Evolutionary conservation across 2,329 filamentous ascomycete genomes (phyloP).

Genomic region (Aureobasidium uvarum): DNA sequence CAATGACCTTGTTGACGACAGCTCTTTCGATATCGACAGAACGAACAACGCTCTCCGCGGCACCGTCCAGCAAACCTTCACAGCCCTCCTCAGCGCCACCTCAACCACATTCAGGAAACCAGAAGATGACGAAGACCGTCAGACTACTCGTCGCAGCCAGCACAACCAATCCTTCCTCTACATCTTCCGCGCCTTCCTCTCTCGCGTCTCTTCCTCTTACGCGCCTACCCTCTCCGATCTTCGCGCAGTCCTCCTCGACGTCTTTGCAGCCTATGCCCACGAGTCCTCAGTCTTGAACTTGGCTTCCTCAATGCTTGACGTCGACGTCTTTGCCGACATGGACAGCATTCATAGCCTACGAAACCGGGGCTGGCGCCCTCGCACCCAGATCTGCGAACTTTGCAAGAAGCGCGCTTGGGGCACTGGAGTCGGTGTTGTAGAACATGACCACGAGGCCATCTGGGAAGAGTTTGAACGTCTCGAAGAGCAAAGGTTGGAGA

Average conservation of each 20-base stretch:
- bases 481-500: conserved; percentile 38
- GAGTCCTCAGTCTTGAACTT: conserved; percentile 85
- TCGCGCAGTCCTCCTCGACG: conserved; percentile 77
- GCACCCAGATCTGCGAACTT: conserved; percentile 81
- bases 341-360: conserved; percentile 69
- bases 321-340: conserved; percentile 84
- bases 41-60: conserved; percentile 58
- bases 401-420: conserved; percentile 86
- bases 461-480: conserved; percentile 30
- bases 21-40: conserved; percentile 51
- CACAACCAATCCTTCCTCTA: conserved; percentile 67
- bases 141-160: background rate
- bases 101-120: conserved; percentile 31
- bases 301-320: conserved; percentile 81
- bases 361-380: conserved; percentile 83
- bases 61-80: conserved; percentile 29
- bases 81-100: conserved; percentile 28
- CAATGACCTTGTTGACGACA: conserved; percentile 26
- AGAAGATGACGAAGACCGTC: background rate
- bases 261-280: conserved; percentile 94
- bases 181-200: conserved; percentile 84
- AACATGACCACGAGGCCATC: conserved; percentile 45
- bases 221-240: conserved; percentile 87
- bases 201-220: conserved; percentile 67
- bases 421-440: conserved; percentile 79